phyloP scores from a whole-genome alignment of 139 green algal species.

The Auxenochlorella protothecoides region DNA sequence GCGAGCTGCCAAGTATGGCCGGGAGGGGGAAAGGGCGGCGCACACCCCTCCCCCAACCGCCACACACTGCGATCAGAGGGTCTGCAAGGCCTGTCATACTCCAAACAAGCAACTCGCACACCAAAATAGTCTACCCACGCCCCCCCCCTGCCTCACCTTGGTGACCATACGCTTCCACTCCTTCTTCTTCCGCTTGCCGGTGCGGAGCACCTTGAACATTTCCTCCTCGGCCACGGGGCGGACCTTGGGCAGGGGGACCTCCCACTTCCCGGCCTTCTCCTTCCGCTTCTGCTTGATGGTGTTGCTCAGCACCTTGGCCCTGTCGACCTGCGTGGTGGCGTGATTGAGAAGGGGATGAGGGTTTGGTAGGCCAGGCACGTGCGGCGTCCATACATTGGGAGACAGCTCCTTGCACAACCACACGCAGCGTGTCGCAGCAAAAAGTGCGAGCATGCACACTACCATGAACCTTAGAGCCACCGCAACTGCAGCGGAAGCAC shows the following conservation, averaged over 20 bases:
- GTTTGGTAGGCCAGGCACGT: neutral
- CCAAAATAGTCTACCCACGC: neutral
- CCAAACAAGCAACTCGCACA: neutral
- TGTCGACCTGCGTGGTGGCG: conserved; percentile 52
- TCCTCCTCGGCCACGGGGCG: conserved; percentile 95
- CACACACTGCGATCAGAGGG: neutral
- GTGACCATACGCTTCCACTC: conserved; percentile 99
- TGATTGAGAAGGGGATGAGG: neutral
- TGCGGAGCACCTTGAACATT: conserved; percentile 96
- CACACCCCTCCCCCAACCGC: no score
- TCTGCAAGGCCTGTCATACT: neutral
- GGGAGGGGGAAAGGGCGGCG: no score
- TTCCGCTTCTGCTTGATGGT: conserved; percentile 99
- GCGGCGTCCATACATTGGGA: no score
- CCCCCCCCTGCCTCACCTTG: conserved; percentile 48
- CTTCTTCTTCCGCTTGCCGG: conserved; percentile 88
- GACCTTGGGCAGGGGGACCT: conserved; percentile 97
- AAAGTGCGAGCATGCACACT: no score
- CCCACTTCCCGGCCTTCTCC: conserved; percentile 99
- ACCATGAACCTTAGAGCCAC: no score
- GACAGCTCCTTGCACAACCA: no score
- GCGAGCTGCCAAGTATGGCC: no score
- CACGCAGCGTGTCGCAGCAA: no score
- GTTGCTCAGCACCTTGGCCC: conserved; percentile 98
- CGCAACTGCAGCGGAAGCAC: neutral